Percentiles rank a stretch among this genome's conserved stretches.
phyloP scores from a whole-genome alignment of 441 rosid genomes.

The Aquilaria agallochum region DNA sequence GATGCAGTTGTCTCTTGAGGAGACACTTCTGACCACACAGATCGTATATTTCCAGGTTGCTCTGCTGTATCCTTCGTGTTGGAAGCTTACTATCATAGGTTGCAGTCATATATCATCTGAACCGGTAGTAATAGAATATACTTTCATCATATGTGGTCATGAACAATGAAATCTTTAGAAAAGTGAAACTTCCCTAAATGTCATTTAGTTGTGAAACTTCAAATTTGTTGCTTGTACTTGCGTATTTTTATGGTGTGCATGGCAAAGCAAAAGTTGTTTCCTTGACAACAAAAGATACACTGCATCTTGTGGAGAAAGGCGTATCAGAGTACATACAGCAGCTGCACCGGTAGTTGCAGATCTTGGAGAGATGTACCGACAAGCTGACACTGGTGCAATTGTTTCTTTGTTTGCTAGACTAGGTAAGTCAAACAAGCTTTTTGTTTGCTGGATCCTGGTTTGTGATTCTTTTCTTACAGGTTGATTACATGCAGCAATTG shows the following conservation, averaged over 20 bases:
- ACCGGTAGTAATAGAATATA: too few species aligned
- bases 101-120: not conserved
- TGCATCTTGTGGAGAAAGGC: conserved; percentile 99
- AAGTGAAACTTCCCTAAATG: too few species aligned
- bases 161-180: not conserved
- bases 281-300: conserved; percentile 80
- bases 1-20: conserved; percentile 93
- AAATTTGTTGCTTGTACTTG: not conserved
- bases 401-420: conserved; percentile 81
- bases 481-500: conserved; percentile 68
- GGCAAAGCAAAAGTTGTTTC: conserved; percentile 16
- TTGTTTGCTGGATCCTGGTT: conserved; percentile 17
- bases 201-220: not conserved
- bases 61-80: conserved; percentile 85
- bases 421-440: conserved; percentile 41
- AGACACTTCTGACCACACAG: conserved; percentile 81
- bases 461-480: conserved; percentile 18
- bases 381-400: conserved; percentile 91
- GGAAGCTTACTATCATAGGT: not conserved
- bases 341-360: conserved; percentile 92
- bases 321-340: conserved; percentile 95
- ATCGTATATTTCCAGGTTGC: conserved; percentile 98
- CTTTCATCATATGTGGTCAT: too few species aligned
- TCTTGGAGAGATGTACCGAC: conserved; percentile 95
- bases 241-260: conserved; percentile 6